Conservation (phyloP, 2,329 filamentous ascomycete genomes). For the Clonostachys chloroleuca region DNA sequence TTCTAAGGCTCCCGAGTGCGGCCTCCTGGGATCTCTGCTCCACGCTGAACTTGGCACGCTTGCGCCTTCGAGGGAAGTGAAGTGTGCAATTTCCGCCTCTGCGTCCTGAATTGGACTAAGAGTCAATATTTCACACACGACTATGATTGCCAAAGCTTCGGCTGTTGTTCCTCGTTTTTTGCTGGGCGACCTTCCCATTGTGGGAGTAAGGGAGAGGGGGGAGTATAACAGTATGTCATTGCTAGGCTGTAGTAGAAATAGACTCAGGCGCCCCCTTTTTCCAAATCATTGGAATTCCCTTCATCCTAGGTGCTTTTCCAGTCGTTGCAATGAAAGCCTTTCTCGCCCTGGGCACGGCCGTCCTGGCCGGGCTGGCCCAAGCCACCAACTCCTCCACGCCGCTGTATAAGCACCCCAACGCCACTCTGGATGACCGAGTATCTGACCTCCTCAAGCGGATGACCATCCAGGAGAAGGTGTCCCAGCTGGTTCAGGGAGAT, state of each 20-base stretch:
- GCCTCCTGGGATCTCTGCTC: no score
- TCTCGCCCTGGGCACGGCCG: slow-evolving; percentile 11
- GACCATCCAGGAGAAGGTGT: slow-evolving; percentile 70
- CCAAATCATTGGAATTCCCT: no score
- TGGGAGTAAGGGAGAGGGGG: no score
- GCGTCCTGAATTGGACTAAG: no score
- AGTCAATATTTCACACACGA: neutral
- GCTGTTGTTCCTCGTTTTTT: neutral
- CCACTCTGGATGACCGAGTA: slow-evolving; percentile 59
- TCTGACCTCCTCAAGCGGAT: slow-evolving; percentile 66
- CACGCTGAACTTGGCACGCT: no score
- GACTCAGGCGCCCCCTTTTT: no score
- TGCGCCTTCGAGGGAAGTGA: no score
- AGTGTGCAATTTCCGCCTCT: no score
- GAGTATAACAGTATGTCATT: no score
- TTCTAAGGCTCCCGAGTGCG: no score
- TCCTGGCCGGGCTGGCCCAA: slow-evolving; percentile 12
- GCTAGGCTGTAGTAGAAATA: no score
- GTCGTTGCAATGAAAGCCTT: neutral
- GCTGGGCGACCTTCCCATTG: neutral
- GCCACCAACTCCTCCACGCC: slow-evolving; percentile 20
- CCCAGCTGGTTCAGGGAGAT: slow-evolving; percentile 67
- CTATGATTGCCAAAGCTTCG: neutral
- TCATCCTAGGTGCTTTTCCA: no score
- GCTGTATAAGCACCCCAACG: slow-evolving; percentile 59